Conservation (phyloP, 495 filamentous ascomycete species). For the Hypoxylon perforatum region DNA sequence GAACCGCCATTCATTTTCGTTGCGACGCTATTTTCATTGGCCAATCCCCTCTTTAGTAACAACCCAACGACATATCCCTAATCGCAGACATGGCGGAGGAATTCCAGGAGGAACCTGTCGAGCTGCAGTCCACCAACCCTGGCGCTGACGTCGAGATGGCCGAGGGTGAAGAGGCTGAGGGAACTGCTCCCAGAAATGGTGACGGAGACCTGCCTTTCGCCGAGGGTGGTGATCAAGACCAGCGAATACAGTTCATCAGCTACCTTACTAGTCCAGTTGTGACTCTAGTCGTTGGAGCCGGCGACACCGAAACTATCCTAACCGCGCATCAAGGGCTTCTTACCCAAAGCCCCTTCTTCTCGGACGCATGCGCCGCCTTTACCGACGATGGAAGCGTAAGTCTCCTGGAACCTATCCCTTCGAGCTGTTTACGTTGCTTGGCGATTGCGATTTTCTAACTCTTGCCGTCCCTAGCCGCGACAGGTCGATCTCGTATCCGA, state of each 20-base stretch:
- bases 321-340: slow-evolving; percentile 85
- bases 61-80: not conserved
- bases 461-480: slow-evolving; percentile 58
- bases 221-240: slow-evolving; percentile 55
- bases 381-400: slow-evolving; percentile 61
- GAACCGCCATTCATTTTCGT: not conserved
- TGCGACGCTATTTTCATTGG: not conserved
- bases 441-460: slow-evolving; percentile 10
- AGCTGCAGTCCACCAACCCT: slow-evolving; percentile 51
- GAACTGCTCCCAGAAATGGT: slow-evolving; percentile 34
- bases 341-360: slow-evolving; percentile 76
- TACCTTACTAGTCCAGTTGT: slow-evolving; percentile 85
- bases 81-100: slow-evolving; percentile 52
- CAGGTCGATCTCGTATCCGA: slow-evolving; percentile 75
- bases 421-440: not conserved
- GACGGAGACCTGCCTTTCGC: slow-evolving; percentile 53
- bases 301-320: slow-evolving; percentile 69
- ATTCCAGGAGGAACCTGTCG: slow-evolving; percentile 49
- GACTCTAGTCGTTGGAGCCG: slow-evolving; percentile 75
- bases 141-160: slow-evolving; percentile 63
- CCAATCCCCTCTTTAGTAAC: not conserved
- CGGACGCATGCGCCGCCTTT: slow-evolving; percentile 68
- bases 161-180: slow-evolving; percentile 50
- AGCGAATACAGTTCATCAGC: slow-evolving; percentile 59
- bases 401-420: slow-evolving; percentile 8